These are phyloP conservation scores for Suillus clintonianus DNA, from an alignment of 768 basidiomycete genomes.

Conservation along the genomic window DNA sequence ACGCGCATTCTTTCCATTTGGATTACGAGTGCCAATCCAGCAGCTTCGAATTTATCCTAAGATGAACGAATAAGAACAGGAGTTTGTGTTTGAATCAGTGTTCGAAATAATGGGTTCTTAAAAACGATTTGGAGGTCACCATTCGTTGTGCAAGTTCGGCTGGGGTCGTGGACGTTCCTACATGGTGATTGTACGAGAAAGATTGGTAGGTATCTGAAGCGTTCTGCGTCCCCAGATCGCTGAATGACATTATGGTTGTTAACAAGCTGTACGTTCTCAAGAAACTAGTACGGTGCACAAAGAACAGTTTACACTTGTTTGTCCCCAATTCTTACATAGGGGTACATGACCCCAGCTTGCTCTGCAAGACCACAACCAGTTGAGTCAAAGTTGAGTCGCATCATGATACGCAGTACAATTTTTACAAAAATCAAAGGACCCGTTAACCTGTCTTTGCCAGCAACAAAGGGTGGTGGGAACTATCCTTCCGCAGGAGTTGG, in stretches of 20 bases:
- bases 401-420: no score
- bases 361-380: no score
- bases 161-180: background rate
- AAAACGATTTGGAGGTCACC: constrained; percentile 3
- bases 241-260: background rate
- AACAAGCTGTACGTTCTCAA: background rate
- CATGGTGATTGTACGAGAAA: background rate
- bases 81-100: background rate
- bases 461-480: no score
- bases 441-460: no score
- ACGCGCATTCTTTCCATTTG: constrained; percentile 55
- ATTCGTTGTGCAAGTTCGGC: background rate
- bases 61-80: background rate
- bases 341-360: no score
- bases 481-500: no score
- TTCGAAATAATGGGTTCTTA: background rate
- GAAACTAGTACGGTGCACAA: background rate
- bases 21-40: constrained; percentile 56
- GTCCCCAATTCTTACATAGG: no score
- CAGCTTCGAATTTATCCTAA: constrained; percentile 21
- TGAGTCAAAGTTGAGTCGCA: no score
- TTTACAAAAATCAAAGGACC: no score
- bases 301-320: background rate
- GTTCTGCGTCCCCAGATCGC: background rate
- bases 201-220: background rate